Evolutionary conservation across 768 basidiomycete species (phyloP).

Genomic region (Leccinum barrowsii): DNA sequence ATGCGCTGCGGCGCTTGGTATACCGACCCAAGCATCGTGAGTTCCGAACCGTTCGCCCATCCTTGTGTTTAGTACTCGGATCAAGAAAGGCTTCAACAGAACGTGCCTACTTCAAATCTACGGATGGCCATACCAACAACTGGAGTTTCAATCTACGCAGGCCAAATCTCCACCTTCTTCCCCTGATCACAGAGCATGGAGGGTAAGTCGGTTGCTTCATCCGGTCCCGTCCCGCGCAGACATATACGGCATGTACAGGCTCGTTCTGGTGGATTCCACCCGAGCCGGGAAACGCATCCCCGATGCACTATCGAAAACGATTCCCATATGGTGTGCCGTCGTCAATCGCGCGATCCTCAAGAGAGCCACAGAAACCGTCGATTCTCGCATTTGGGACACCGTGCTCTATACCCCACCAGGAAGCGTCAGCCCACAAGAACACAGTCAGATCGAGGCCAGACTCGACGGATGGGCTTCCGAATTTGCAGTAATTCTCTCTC

Average conservation of each 20-base stretch:
- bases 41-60: constrained; percentile 7
- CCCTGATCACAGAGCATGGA: constrained; percentile 45
- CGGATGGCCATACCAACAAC: constrained; percentile 80
- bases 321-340: constrained; percentile 93
- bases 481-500: constrained; percentile 48
- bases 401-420: constrained; percentile 68
- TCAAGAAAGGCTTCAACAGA: constrained; percentile 12
- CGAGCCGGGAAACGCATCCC: constrained; percentile 91
- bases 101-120: constrained; percentile 85
- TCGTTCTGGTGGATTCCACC: constrained; percentile 90
- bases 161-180: constrained; percentile 77
- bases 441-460: constrained; percentile 64
- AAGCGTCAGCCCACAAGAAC: constrained; percentile 70
- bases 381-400: constrained; percentile 46
- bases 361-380: background rate
- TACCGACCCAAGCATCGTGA: constrained; percentile 63
- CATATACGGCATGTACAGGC: constrained; percentile 35
- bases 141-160: constrained; percentile 85
- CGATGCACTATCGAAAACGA: constrained; percentile 88
- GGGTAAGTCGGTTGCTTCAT: constrained; percentile 48
- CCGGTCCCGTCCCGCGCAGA: background rate
- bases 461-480: constrained; percentile 68
- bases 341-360: constrained; percentile 61
- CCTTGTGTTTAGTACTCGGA: no score
- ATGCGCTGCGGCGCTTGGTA: constrained; percentile 96